Conservation (phyloP, 169 alveolate species). For the Plasmodium yoelii region DNA sequence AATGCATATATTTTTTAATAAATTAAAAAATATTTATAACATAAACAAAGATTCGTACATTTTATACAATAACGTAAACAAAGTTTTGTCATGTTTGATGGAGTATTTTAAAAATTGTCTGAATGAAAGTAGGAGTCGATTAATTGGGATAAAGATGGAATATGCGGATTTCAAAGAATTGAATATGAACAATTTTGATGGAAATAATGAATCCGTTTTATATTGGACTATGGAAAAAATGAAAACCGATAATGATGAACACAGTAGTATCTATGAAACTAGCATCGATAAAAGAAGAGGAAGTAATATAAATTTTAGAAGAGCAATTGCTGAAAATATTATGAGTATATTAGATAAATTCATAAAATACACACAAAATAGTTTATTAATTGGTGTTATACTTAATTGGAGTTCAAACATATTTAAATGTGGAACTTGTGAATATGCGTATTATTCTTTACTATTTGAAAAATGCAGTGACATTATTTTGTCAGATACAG, state of each 20-base stretch:
- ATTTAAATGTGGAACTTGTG: constrained; percentile 29
- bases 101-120: constrained; percentile 28
- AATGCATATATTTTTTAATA: constrained; percentile 39
- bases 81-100: constrained; percentile 29
- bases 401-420: constrained; percentile 48
- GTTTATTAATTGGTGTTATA: constrained; percentile 25
- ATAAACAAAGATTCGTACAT: constrained; percentile 38
- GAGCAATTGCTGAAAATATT: constrained; percentile 32
- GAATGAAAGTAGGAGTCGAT: not conserved
- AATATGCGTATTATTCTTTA: constrained; percentile 25
- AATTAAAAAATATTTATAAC: constrained; percentile 31
- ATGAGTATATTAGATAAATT: constrained; percentile 35
- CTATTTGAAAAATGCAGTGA: constrained; percentile 35
- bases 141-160: not conserved
- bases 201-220: constrained; percentile 1
- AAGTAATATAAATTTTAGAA: not conserved
- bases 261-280: not conserved
- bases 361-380: constrained; percentile 21
- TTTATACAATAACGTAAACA: constrained; percentile 23
- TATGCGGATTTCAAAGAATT: not conserved
- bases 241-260: not conserved
- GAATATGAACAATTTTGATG: not conserved
- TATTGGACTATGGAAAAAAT: not conserved
- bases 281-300: too few species aligned
- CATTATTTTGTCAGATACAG: constrained; percentile 36